phyloP scores from a whole-genome alignment of 2,329 filamentous ascomycete genomes.

The Colletotrichum costaricense region DNA sequence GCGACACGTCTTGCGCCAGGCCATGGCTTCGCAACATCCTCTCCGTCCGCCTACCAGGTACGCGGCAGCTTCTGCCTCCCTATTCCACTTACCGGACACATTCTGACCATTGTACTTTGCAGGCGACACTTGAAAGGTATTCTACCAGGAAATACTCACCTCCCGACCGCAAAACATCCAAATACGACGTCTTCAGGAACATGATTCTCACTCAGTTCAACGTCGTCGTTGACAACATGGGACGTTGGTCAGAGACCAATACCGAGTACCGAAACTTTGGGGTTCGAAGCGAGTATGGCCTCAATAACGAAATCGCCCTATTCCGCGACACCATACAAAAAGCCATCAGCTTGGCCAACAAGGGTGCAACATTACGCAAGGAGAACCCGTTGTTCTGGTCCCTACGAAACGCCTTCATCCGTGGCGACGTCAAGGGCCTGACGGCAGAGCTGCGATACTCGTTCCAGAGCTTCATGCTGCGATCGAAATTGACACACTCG shows the following conservation, averaged over 20 bases:
- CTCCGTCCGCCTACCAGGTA: slow-evolving; percentile 25
- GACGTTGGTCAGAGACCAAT: slow-evolving; percentile 31
- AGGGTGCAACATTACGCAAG: slow-evolving; percentile 48
- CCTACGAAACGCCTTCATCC: slow-evolving; percentile 70
- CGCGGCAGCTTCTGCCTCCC: neutral
- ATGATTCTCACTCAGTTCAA: slow-evolving; percentile 36
- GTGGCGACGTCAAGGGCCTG: slow-evolving; percentile 62
- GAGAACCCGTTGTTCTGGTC: slow-evolving; percentile 68
- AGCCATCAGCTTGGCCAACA: slow-evolving; percentile 57
- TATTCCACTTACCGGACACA: neutral
- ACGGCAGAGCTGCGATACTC: slow-evolving; percentile 71
- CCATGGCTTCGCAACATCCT: slow-evolving; percentile 34
- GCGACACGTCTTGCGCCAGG: slow-evolving; percentile 10
- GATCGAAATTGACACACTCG: slow-evolving; percentile 64
- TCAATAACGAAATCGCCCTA: slow-evolving; percentile 55
- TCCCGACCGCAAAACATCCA: neutral
- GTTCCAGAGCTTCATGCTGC: slow-evolving; percentile 75
- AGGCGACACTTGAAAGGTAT: neutral
- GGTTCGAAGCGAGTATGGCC: slow-evolving; percentile 47
- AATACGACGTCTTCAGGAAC: slow-evolving; percentile 33
- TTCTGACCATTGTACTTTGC: neutral
- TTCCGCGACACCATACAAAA: slow-evolving; percentile 59
- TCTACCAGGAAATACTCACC: neutral
- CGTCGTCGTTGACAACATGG: slow-evolving; percentile 27
- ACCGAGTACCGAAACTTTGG: slow-evolving; percentile 37